Conservation (phyloP, 805 yeast species). For the Saccharomyces paradoxus region DNA sequence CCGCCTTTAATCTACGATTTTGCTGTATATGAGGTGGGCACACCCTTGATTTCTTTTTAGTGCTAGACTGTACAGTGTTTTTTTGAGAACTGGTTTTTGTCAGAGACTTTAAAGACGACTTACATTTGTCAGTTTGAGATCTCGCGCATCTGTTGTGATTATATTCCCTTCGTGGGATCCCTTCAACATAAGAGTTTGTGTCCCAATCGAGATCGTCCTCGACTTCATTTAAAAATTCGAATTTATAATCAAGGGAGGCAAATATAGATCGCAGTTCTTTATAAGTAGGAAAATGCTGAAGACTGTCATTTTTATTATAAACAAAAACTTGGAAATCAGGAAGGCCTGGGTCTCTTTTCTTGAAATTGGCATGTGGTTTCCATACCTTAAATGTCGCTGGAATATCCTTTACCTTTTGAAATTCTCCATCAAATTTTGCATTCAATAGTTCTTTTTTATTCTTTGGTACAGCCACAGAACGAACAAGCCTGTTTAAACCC, state of each 20-base stretch:
- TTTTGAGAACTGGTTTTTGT: background rate
- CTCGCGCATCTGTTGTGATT: slow-evolving; percentile 6
- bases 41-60: slow-evolving; percentile 12
- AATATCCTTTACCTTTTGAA: background rate
- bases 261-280: slow-evolving; percentile 35
- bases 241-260: slow-evolving; percentile 24
- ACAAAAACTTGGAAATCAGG: slow-evolving; percentile 74
- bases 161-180: slow-evolving; percentile 7
- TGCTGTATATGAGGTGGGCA: slow-evolving; percentile 28
- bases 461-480: slow-evolving; percentile 14
- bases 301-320: slow-evolving; percentile 36
- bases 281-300: slow-evolving; percentile 39
- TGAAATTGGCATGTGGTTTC: slow-evolving; percentile 72
- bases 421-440: background rate
- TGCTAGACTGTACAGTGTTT: background rate
- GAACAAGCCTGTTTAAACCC: slow-evolving; percentile 25
- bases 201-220: slow-evolving; percentile 18
- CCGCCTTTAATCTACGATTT: slow-evolving; percentile 39
- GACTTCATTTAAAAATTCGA: slow-evolving; percentile 28
- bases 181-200: slow-evolving; percentile 13
- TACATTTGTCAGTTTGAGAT: slow-evolving; percentile 1
- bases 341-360: slow-evolving; percentile 55
- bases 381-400: slow-evolving; percentile 57
- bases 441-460: slow-evolving; percentile 5
- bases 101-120: background rate